Evolutionary conservation across 2,329 filamentous ascomycete genomes (phyloP).

Genomic region (Corinectria fuckeliana): DNA sequence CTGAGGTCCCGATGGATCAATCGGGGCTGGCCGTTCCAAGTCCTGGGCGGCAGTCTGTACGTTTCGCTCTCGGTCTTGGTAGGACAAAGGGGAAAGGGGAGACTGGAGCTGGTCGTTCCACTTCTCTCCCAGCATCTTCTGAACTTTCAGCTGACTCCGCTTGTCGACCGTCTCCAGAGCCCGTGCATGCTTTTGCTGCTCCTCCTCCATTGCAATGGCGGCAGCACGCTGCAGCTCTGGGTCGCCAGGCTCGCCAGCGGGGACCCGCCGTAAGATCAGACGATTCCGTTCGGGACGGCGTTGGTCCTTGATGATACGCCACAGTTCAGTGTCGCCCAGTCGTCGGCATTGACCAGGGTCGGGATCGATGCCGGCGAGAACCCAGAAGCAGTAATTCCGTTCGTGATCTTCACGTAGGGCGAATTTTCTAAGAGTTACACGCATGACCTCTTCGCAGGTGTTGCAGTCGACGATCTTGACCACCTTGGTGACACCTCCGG

Average conservation of each 20-base stretch:
- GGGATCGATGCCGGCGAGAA: slow-evolving; percentile 83
- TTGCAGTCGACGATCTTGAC: slow-evolving; percentile 92
- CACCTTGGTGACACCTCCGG: slow-evolving; percentile 88
- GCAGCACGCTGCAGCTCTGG: slow-evolving; percentile 88
- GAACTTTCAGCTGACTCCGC: slow-evolving; percentile 84
- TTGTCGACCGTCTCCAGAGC: slow-evolving; percentile 71
- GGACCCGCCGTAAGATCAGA: slow-evolving; percentile 90
- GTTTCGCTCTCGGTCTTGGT: slow-evolving; percentile 72
- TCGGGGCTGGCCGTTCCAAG: slow-evolving; percentile 62
- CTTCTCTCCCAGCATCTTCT: slow-evolving; percentile 86
- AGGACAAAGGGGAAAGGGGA: slow-evolving; percentile 82
- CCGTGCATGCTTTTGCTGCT: slow-evolving; percentile 72
- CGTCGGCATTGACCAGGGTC: slow-evolving; percentile 82
- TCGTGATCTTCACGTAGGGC: slow-evolving; percentile 88
- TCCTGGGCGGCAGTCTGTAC: slow-evolving; percentile 65
- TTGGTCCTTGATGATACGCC: slow-evolving; percentile 88
- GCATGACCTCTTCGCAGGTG: slow-evolving; percentile 90
- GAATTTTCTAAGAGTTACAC: slow-evolving; percentile 87
- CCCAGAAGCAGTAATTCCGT: slow-evolving; percentile 96
- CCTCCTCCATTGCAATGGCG: slow-evolving; percentile 88
- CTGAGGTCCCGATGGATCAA: slow-evolving; percentile 52
- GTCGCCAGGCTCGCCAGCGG: slow-evolving; percentile 85
- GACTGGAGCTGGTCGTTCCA: slow-evolving; percentile 83
- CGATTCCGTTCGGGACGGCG: slow-evolving; percentile 86
- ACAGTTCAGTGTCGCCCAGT: slow-evolving; percentile 84